These are phyloP conservation scores for Aspergillus cristatus DNA, from an alignment of 495 filamentous ascomycete genomes.

Conservation along the genomic window DNA sequence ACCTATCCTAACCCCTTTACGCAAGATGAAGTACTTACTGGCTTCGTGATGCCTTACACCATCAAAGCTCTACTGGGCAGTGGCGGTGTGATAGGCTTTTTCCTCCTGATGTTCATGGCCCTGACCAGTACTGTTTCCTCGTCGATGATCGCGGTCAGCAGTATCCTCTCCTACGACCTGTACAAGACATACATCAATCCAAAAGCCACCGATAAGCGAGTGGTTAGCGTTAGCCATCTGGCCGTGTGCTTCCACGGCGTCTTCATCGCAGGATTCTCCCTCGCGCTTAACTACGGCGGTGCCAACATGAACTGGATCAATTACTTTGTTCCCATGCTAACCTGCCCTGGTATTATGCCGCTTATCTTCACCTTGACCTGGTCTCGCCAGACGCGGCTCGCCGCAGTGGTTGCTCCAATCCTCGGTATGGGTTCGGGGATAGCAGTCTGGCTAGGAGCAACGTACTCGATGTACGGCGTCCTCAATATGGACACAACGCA, in stretches of 20 bases:
- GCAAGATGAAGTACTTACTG: conserved; percentile 31
- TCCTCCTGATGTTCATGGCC: conserved; percentile 47
- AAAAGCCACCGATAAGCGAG: conserved; percentile 20
- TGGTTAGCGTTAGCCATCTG: conserved; percentile 28
- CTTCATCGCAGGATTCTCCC: conserved; percentile 29
- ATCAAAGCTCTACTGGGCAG: conserved; percentile 42
- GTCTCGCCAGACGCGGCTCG: conserved; percentile 28
- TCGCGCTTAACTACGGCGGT: conserved; percentile 30
- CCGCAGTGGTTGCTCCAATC: conserved; percentile 23
- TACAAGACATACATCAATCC: conserved; percentile 50
- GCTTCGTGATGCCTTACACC: conserved; percentile 38
- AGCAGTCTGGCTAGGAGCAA: conserved; percentile 26
- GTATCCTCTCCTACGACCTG: conserved; percentile 34
- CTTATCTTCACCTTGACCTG: conserved; percentile 28
- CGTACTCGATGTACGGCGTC: conserved; percentile 22
- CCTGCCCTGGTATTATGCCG: conserved; percentile 30
- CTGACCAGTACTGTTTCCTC: conserved; percentile 40
- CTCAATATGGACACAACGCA: conserved; percentile 26
- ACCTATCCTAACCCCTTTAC: conserved; percentile 41
- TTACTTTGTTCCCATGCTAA: conserved; percentile 28
- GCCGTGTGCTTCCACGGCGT: conserved; percentile 29
- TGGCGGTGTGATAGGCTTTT: conserved; percentile 38
- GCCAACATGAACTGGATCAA: conserved; percentile 35
- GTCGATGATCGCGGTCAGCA: conserved; percentile 39
- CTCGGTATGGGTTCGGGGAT: conserved; percentile 30